phyloP scores from a whole-genome alignment of 2,329 filamentous ascomycete genomes.

The Diaporthe amygdali region DNA sequence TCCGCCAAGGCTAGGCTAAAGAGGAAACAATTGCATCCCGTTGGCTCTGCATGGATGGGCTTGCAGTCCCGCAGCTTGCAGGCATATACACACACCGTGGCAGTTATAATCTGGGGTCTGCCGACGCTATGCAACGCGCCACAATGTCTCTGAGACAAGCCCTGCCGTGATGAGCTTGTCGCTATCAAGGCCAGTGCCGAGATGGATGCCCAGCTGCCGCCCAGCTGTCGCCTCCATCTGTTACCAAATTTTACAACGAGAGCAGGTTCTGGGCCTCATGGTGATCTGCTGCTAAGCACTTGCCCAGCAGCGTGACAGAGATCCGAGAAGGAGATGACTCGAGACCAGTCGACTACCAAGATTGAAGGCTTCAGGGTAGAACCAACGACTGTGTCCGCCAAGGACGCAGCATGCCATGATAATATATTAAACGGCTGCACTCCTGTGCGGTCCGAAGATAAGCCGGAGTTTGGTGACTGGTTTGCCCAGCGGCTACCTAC shows the following conservation, averaged over 20 bases:
- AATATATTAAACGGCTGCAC: neutral
- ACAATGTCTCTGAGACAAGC: conserved; percentile 13
- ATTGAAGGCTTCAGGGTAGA: neutral
- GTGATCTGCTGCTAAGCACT: conserved; percentile 5
- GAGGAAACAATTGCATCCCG: neutral
- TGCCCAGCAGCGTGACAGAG: neutral
- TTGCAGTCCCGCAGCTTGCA: neutral
- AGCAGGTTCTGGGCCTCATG: neutral
- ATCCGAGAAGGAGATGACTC: neutral
- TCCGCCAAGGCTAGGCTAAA: conserved; percentile 6
- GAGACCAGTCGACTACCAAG: neutral
- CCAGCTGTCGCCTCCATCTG: neutral
- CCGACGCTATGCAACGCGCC: conserved; percentile 6
- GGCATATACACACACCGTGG: too few relatives aligned
- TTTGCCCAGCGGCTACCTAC: neutral
- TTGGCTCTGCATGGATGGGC: neutral
- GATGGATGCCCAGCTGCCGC: neutral
- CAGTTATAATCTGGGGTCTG: conserved; percentile 8
- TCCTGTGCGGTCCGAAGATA: neutral
- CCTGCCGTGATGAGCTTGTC: conserved; percentile 1
- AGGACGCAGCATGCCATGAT: neutral
- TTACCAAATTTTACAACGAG: neutral
- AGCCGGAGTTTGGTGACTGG: neutral
- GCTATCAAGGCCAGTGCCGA: neutral
- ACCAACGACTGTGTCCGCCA: neutral